Evolutionary conservation across 345 rosid genomes (phyloP).

Genomic region (Salix viminalis): DNA sequence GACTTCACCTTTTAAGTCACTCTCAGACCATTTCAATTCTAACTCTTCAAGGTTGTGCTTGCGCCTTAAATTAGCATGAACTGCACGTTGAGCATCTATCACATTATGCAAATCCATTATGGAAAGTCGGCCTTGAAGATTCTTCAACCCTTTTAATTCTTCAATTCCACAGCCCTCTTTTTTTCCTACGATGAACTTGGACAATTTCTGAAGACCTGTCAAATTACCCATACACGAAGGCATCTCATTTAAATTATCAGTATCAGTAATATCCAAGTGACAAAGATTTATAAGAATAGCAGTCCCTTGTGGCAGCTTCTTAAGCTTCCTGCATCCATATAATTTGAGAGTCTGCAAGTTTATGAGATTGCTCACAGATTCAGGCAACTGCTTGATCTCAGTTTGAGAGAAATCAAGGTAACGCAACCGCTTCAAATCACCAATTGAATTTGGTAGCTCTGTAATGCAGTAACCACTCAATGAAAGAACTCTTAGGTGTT

Average conservation of each 20-base stretch:
- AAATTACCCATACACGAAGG: slow-evolving; percentile 31
- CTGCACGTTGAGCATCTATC: background rate
- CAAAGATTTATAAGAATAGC: slow-evolving; percentile 30
- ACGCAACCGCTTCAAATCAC: background rate
- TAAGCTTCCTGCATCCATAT: slow-evolving; percentile 15
- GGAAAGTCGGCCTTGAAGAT: slow-evolving; percentile 31
- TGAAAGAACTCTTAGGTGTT: background rate
- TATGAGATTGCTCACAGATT: background rate
- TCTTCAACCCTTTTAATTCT: slow-evolving; percentile 28
- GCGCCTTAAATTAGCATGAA: background rate
- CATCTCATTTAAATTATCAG: slow-evolving; percentile 22
- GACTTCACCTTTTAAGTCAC: too few relatives aligned
- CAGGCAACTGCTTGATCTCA: background rate
- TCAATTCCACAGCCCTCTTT: slow-evolving; percentile 23
- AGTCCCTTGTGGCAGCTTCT: slow-evolving; percentile 30
- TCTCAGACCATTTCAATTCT: background rate
- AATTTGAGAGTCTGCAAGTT: slow-evolving; percentile 29
- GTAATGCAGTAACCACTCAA: background rate
- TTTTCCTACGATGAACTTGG: slow-evolving; percentile 27
- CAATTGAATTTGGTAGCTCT: slow-evolving; percentile 12
- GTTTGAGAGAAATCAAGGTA: slow-evolving; percentile 10
- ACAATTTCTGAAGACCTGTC: slow-evolving; percentile 26
- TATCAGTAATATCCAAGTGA: slow-evolving; percentile 23
- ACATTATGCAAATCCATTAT: slow-evolving; percentile 15
- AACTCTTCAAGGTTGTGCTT: background rate